A percentile compares a stretch with the other conserved stretches of the same genome.
Evolutionary conservation across 768 basidiomycete genomes (phyloP).

Genomic region (Panaeolus cyanescens): DNA sequence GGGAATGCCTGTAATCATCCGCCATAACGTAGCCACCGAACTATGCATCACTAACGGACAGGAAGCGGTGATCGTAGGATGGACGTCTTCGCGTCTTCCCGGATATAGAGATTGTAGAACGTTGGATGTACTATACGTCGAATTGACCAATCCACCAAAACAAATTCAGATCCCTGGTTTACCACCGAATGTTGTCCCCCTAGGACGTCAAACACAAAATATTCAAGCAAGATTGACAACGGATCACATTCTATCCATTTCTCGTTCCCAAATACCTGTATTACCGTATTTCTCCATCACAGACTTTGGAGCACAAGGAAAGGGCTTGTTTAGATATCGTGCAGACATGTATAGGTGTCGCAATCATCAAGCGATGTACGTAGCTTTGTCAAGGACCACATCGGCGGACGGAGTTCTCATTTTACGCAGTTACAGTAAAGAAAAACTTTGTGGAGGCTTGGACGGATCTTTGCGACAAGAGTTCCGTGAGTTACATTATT

Average conservation of each 20-base stretch:
- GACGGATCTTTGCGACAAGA: neutral
- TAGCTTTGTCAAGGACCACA: conserved; percentile 26
- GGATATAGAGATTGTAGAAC: conserved; percentile 15
- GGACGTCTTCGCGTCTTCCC: conserved; percentile 17
- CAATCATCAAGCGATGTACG: conserved; percentile 27
- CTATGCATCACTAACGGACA: conserved; percentile 36
- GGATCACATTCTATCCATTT: conserved; percentile 16
- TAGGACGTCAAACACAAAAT: conserved; percentile 9
- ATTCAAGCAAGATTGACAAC: conserved; percentile 13
- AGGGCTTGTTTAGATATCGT: conserved; percentile 23
- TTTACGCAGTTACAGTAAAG: neutral
- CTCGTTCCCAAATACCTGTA: conserved; percentile 25
- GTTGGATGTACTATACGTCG: conserved; percentile 31
- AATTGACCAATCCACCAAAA: conserved; percentile 22
- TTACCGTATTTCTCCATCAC: conserved; percentile 29
- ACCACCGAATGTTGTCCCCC: conserved; percentile 30
- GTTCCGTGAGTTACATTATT: neutral
- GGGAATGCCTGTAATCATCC: conserved; percentile 34
- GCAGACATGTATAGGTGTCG: conserved; percentile 22
- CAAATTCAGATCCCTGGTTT: conserved; percentile 21
- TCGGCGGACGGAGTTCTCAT: conserved; percentile 15
- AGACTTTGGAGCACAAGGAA: conserved; percentile 31
- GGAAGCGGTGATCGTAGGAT: conserved; percentile 27
- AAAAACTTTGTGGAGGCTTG: neutral
- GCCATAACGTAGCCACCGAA: conserved; percentile 32